A percentile compares a stretch with the other conserved stretches of the same genome.
Conservation (phyloP, 768 basidiomycete genomes). For the Leucocoprinus birnbaumii region DNA sequence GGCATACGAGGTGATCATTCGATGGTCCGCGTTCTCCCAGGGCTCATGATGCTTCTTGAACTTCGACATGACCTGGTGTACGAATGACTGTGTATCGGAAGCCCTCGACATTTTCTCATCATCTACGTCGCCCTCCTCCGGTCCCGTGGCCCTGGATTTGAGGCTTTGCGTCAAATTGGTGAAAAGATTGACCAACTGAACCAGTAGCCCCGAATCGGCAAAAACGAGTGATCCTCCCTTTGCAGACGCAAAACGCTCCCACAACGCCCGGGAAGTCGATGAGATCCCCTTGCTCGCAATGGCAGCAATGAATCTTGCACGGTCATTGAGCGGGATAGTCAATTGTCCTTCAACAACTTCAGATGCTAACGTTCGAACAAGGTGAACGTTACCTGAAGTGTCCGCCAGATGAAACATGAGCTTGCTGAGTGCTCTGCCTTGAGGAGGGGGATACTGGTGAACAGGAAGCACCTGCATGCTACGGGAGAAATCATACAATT, state of each 20-base stretch:
- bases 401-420: constrained; percentile 44
- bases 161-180: constrained; percentile 22
- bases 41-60: constrained; percentile 45
- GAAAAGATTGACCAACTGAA: constrained; percentile 52
- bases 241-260: constrained; percentile 51
- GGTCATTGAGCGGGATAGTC: constrained; percentile 38
- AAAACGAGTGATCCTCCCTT: constrained; percentile 36
- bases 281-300: constrained; percentile 47
- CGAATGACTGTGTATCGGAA: background rate
- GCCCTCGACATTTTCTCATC: background rate
- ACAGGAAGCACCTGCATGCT: constrained; percentile 23
- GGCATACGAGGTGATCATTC: constrained; percentile 55
- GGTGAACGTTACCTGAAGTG: constrained; percentile 36
- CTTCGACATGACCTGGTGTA: constrained; percentile 36
- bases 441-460: constrained; percentile 50
- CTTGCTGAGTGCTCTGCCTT: constrained; percentile 43
- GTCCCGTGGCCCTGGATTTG: constrained; percentile 15
- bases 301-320: constrained; percentile 47
- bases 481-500: constrained; percentile 46
- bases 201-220: constrained; percentile 40
- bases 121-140: background rate
- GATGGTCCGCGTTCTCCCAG: constrained; percentile 43
- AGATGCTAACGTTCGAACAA: constrained; percentile 45
- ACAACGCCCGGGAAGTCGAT: constrained; percentile 47
- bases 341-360: constrained; percentile 43